Conservation (phyloP, 257 asterid species). For the Pogostemon cablin region DNA sequence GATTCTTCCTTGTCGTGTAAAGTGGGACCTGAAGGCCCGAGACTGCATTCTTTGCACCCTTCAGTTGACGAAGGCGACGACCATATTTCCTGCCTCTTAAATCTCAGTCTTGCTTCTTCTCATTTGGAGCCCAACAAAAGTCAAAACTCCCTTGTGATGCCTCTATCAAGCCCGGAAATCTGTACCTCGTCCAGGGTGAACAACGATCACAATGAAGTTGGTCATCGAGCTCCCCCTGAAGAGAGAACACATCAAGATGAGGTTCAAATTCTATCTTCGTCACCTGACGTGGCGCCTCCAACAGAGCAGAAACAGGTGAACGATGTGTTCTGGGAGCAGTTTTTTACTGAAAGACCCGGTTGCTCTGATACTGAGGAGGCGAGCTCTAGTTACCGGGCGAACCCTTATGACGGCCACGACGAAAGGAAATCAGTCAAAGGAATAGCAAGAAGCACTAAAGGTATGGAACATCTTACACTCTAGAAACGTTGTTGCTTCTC, state of each 20-base stretch:
- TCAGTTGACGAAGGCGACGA: slow-evolving; percentile 61
- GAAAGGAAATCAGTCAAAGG: slow-evolving; percentile 50
- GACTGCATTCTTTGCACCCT: slow-evolving; percentile 48
- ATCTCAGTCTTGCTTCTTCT: slow-evolving; percentile 83
- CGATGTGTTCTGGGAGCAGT: slow-evolving; percentile 95
- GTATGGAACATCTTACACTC: slow-evolving; percentile 74
- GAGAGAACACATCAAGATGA: slow-evolving; percentile 33
- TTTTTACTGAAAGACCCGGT: slow-evolving; percentile 88
- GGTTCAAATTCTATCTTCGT: slow-evolving; percentile 39
- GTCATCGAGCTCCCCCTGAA: slow-evolving; percentile 25
- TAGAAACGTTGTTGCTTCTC: slow-evolving; percentile 22
- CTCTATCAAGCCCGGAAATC: slow-evolving; percentile 43
- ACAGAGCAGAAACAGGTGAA: slow-evolving; percentile 58
- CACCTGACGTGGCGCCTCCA: slow-evolving; percentile 42
- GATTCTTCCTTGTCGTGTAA: slow-evolving; percentile 53
- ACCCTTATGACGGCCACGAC: slow-evolving; percentile 47
- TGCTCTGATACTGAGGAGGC: slow-evolving; percentile 80
- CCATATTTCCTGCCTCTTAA: slow-evolving; percentile 66
- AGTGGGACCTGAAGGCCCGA: slow-evolving; percentile 47
- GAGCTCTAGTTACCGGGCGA: slow-evolving; percentile 54
- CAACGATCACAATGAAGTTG: slow-evolving; percentile 33
- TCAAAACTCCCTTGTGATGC: slow-evolving; percentile 38
- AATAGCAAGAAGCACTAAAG: slow-evolving; percentile 50
- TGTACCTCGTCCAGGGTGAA: slow-evolving; percentile 39
- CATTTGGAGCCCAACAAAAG: slow-evolving; percentile 52